Base-by-base conservation (phyloP, 1,284 basidiomycete species). In the Moniliella sp. region DNA sequence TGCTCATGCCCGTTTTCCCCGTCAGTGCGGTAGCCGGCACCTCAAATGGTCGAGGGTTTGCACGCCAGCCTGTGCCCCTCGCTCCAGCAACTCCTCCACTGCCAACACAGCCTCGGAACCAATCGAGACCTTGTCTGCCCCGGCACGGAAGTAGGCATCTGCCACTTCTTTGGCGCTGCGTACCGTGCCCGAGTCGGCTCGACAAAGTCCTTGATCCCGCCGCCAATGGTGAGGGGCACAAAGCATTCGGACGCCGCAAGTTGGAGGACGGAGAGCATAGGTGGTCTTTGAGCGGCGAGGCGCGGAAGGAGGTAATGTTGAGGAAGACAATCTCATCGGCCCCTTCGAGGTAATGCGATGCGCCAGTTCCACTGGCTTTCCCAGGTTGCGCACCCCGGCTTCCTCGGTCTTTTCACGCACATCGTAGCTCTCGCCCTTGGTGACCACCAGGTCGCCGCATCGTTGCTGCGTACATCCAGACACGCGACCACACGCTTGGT, bases 231-330 rank as follows among this genome's bases (percentile, higher is more conserved):
- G 32, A 99, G 71, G n/a, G 91, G 91, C 2, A 99, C 84, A 60
- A 91, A 97, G 31, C 94, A 74, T 31, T 74, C 73, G 59, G 81
- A 74, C 0, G 91, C 86, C 0, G 86, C 79, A 1, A 75, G 74
- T 34, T 78, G 75, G 31, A 97, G 80, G 48, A 99, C 78, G 27
- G 81, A 76, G 34, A 99, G 72, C 91, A 99, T 97, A 0, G 91
- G 91, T 97, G 91, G 63, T 97, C 91, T 33, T 70, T 74, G 26
- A 99, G 69, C 0, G 91, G 84, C 4, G 82, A 93, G 45, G 80
- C 77, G 39, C 91, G 79, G 73, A 99, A 99, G 34, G 86, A 93
- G 5, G 91, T 99, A 67, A 99, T 99, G 65, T 99, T 99, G 59
- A 99, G 75, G 49, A 99, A 76, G 52, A 82, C 88, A 30, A 97